Conservation (phyloP, 768 basidiomycete genomes). For the Podaxis mareebaensis region DNA sequence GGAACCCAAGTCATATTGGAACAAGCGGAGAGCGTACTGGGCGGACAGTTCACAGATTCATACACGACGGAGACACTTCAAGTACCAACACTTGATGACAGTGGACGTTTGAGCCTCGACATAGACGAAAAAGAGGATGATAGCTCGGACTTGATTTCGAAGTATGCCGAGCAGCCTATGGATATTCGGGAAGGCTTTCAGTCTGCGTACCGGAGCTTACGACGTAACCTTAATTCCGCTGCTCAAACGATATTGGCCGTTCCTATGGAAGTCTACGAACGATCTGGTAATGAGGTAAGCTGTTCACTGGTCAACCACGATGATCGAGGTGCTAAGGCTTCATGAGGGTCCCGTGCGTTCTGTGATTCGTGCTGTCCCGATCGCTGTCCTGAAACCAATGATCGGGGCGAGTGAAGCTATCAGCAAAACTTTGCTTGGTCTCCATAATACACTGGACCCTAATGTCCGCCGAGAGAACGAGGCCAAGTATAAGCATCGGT, state of each 20-base stretch:
- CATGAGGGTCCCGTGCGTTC: conserved; percentile 86
- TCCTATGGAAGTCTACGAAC: conserved; percentile 98
- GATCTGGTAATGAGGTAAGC: conserved; percentile 85
- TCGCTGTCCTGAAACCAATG: conserved; percentile 97
- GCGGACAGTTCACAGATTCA: conserved; percentile 69
- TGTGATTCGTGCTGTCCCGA: conserved; percentile 95
- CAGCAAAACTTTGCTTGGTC: conserved; percentile 90
- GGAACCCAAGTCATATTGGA: conserved; percentile 98
- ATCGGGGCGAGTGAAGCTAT: conserved; percentile 97
- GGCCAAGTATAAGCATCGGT: conserved; percentile 91
- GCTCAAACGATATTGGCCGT: conserved; percentile 98
- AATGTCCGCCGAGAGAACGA: conserved; percentile 78
- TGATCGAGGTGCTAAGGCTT: conserved; percentile 12
- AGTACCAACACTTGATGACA: conserved; percentile 37
- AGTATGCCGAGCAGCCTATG: conserved; percentile 89
- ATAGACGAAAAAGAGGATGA: conserved; percentile 40
- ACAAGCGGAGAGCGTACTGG: conserved; percentile 89
- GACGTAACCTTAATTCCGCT: conserved; percentile 85
- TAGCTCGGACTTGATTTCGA: conserved; percentile 68
- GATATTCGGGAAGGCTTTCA: conserved; percentile 87
- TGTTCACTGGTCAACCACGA: neutral
- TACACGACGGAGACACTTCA: conserved; percentile 70
- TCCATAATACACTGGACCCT: conserved; percentile 93
- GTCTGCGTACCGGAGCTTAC: conserved; percentile 87
- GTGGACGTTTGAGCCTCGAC: conserved; percentile 27